These are phyloP conservation scores for Gynochthodes officinalis DNA, from an alignment of 257 asterid species.

Conservation along the genomic window DNA sequence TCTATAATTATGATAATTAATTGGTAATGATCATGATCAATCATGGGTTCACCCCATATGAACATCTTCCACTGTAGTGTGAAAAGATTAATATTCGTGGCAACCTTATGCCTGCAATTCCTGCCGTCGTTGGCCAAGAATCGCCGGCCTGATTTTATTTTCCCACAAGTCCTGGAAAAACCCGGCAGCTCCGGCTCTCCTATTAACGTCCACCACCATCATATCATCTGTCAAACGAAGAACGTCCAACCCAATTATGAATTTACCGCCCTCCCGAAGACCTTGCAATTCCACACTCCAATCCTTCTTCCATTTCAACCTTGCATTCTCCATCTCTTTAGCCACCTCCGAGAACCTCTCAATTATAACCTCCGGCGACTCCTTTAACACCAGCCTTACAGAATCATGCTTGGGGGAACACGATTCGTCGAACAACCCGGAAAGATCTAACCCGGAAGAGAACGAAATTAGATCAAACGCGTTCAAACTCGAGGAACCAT, in stretches of 20 bases:
- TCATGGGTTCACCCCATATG: background rate
- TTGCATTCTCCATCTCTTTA: slow-evolving; percentile 37
- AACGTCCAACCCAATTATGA: slow-evolving; percentile 42
- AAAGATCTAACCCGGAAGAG: slow-evolving; percentile 67
- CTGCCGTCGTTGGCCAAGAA: slow-evolving; percentile 28
- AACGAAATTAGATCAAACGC: slow-evolving; percentile 83
- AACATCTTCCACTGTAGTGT: background rate
- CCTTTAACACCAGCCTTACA: slow-evolving; percentile 51
- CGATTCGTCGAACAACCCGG: slow-evolving; percentile 51
- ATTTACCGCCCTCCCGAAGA: slow-evolving; percentile 43
- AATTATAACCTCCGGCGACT: slow-evolving; percentile 48
- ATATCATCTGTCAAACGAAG: slow-evolving; percentile 47
- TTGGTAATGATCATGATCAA: background rate
- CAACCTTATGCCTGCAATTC: slow-evolving; percentile 4
- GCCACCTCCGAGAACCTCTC: slow-evolving; percentile 52
- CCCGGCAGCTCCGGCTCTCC: slow-evolving; percentile 46
- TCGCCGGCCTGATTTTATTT: slow-evolving; percentile 47
- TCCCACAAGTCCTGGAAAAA: slow-evolving; percentile 44
- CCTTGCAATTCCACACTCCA: slow-evolving; percentile 60
- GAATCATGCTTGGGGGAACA: slow-evolving; percentile 35
- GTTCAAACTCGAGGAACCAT: slow-evolving; percentile 31
- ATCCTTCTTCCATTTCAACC: slow-evolving; percentile 42
- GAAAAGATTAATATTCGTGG: too few species aligned
- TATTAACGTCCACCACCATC: slow-evolving; percentile 59
- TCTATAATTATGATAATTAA: slow-evolving; percentile 1